Conservation (phyloP, 768 basidiomycete genomes). For the Lactifluus subvellereus region DNA sequence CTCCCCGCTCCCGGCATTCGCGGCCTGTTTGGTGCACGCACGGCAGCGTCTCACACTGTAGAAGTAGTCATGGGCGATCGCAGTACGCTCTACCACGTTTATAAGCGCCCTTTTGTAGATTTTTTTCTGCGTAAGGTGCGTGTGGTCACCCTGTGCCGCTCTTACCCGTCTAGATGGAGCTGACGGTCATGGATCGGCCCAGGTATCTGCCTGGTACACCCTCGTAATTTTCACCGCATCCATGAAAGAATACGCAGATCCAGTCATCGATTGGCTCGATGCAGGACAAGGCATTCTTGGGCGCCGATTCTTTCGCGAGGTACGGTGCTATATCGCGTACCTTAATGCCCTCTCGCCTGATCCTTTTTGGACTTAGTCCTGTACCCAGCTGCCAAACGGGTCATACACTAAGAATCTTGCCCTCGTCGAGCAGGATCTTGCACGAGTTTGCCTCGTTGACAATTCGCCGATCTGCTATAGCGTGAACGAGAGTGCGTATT, state of each 20-base stretch:
- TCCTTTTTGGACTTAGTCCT: conserved; percentile 51
- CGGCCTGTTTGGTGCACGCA: conserved; percentile 45
- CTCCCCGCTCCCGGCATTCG: conserved; percentile 46
- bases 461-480: conserved; percentile 93
- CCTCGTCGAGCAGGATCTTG: conserved; percentile 81
- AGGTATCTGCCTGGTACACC: conserved; percentile 99
- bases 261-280: conserved; percentile 99
- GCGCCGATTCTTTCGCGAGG: conserved; percentile 88
- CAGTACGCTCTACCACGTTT: conserved; percentile 93
- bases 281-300: conserved; percentile 86
- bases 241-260: conserved; percentile 99
- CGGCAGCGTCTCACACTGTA: conserved; percentile 74
- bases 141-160: conserved; percentile 7
- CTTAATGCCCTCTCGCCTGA: neutral
- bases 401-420: conserved; percentile 92
- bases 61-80: conserved; percentile 87
- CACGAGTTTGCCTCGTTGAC: conserved; percentile 92
- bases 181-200: conserved; percentile 9
- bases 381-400: conserved; percentile 87
- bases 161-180: neutral
- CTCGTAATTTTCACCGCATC: conserved; percentile 98
- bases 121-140: conserved; percentile 84
- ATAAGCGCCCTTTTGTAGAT: conserved; percentile 97
- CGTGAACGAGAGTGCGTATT: conserved; percentile 76
- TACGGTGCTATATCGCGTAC: conserved; percentile 33